Evolutionary conservation across 495 filamentous ascomycete genomes (phyloP), one percentile per base, ranked within the genome.

Genomic region (Clohesyomyces aquaticus): DNA sequence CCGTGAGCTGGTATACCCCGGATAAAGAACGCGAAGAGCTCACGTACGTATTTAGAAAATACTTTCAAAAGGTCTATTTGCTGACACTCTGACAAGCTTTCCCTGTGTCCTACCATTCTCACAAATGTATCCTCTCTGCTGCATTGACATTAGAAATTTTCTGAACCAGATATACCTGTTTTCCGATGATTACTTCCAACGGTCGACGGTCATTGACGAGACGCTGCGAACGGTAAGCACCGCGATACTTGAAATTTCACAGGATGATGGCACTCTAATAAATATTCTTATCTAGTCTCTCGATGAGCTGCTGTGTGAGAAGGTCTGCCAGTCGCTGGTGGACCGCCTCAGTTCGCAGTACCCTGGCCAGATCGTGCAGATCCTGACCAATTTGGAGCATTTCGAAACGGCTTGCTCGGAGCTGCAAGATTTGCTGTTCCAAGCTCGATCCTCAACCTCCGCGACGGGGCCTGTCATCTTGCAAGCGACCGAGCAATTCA

Each of bases 61-160:
- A 28, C 18, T n/a, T n/a, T n/a, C n/a, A n/a, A n/a, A n/a, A 18
- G n/a, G 42, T 16, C 16, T 29, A 45, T 27, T 56, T 52, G 54
- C 68, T 75, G 68, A 74, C 19, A 28, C 23, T 43, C 19, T 14
- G 1, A n/a, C 10, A 62, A 93, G 91, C 1, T 96, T 93, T 71
- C 95, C 94, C 3, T 92, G 87, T 72, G 88, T 96, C 54, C 78
- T 99, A 14, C 94, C 94, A 12, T 99, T 99, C 73, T 97, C 93
- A 38, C 93, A 97, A 62, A 98, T 99, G 94, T 99, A 98, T 73
- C 93, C 93, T 3, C 81, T 96, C 29, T 96, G 93, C 76, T 99
- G 94, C 79, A 96, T 96, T 67, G 91, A 97, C 68, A 97, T 99
- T 69, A 85, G 93, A 25, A 95, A 96, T 71, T 96, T 98, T 71